Evolutionary conservation across 2,329 filamentous ascomycete species (phyloP).

Genomic region (Trichoderma sp.): DNA sequence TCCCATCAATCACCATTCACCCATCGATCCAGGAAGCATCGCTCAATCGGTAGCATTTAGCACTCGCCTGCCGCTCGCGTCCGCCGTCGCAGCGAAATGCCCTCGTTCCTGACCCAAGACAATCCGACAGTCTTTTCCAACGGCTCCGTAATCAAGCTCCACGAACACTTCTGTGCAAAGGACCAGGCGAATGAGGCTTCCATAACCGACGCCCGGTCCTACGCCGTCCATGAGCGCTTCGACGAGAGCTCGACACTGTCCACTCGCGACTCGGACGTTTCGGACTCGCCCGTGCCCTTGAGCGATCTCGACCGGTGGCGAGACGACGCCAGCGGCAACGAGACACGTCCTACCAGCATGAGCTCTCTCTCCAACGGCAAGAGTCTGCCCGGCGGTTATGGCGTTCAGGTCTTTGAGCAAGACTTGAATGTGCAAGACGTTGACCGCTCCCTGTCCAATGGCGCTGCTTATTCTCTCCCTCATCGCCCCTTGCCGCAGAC

Average conservation of each 20-base stretch:
- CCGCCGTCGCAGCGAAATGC: conserved; percentile 41
- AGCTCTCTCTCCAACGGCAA: conserved; percentile 57
- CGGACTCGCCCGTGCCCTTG: conserved; percentile 43
- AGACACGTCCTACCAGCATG: conserved; percentile 51
- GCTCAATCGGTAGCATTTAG: conserved; percentile 22
- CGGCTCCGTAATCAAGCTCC: conserved; percentile 44
- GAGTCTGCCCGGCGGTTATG: conserved; percentile 35
- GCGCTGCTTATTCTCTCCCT: conserved; percentile 26
- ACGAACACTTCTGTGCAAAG: conserved; percentile 38
- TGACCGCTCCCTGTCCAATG: conserved; percentile 29
- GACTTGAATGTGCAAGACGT: conserved; percentile 4
- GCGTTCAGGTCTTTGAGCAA: conserved; percentile 27
- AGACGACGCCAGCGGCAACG: conserved; percentile 29
- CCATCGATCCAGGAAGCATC: conserved; percentile 16
- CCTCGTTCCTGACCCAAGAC: conserved; percentile 52
- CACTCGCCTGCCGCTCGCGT: conserved; percentile 14
- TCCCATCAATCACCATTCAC: neutral
- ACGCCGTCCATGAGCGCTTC: conserved; percentile 50
- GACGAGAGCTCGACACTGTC: conserved; percentile 54
- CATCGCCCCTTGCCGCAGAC: conserved; percentile 30
- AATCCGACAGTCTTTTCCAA: conserved; percentile 42
- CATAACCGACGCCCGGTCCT: conserved; percentile 42
- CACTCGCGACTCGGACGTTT: conserved; percentile 50
- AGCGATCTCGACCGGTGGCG: conserved; percentile 32
- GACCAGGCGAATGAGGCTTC: conserved; percentile 36